Evolutionary conservation across 805 yeast species (phyloP), one percentile per base, ranked within the genome.

Genomic region (Zygosaccharomyces bisporus): DNA sequence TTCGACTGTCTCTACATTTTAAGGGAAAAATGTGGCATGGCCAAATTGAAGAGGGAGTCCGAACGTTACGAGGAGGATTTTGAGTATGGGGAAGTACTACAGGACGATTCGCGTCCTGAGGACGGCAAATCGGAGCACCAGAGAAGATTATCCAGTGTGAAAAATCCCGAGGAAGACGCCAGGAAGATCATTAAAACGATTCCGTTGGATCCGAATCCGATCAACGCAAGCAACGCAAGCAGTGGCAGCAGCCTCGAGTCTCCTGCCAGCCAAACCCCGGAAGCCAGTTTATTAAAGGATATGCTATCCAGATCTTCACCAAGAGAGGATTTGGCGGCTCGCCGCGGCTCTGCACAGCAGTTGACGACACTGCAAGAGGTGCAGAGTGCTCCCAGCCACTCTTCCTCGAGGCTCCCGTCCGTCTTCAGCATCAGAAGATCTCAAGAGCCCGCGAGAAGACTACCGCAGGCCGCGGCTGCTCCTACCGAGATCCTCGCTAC

Each of bases 1-100:
- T 93, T 91, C 64, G 99, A 93, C 66, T 83, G 91, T 55, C 68
- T 91, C 39, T 86, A 90, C 79, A 75, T 86, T 3, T 69, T 93
- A 56, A 71, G 96, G 54, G 91, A 87, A 53, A 84, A 86, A 61
- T 86, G 88, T 48, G 96, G 96, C 10, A 85, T 89, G 84, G 79
- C 84, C 41, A 81, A 81, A 51, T 71, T 79, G 39, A 76, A 68
- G 30, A 53, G 66, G 65, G 75, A 45, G 53, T 54, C 58, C 34
- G 18, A 44, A 39, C 44, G 46, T 17, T 32, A 47, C 35, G 41
- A 43, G 36, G 58, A 54, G 4, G 66, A 58, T 4, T 61, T 53
- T 6, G 61, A 69, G 1, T 66, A 56, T 6, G 70, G 61, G 8
- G 72, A 68, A 6, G 67, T 64, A 17, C 69, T 64, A 3, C 70